Evolutionary conservation across 2,329 filamentous ascomycete species (phyloP).

Genomic region (Fusarium keratoplasticum): DNA sequence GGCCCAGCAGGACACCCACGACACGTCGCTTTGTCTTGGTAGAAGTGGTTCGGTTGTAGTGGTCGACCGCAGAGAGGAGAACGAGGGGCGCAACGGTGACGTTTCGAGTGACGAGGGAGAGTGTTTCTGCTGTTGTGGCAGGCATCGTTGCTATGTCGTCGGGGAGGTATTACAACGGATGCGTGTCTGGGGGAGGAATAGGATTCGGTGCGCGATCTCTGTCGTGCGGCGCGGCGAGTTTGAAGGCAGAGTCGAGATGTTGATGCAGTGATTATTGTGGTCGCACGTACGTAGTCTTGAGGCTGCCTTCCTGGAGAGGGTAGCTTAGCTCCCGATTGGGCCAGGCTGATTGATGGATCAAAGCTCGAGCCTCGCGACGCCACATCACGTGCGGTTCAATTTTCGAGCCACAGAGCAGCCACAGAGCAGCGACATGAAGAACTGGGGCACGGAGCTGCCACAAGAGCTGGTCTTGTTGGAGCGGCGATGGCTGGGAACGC

Average conservation of each 20-base stretch:
- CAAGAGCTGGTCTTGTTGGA: not conserved
- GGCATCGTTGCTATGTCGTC: constrained; percentile 74
- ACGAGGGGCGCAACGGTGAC: constrained; percentile 98
- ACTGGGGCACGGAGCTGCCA: not conserved
- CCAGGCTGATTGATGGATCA: constrained; percentile 22
- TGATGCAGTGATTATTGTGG: constrained; percentile 38
- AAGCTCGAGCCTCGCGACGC: constrained; percentile 32
- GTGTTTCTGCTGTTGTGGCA: constrained; percentile 94
- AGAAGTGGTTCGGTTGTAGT: constrained; percentile 92
- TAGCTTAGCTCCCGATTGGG: constrained; percentile 48
- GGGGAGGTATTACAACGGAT: constrained; percentile 24
- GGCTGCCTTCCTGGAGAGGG: constrained; percentile 45
- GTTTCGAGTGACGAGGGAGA: constrained; percentile 92
- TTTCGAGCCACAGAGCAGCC: constrained; percentile 26
- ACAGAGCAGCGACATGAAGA: constrained; percentile 11
- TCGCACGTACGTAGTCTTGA: constrained; percentile 48
- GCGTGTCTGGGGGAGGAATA: constrained; percentile 15
- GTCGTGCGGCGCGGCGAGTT: constrained; percentile 34
- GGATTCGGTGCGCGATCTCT: constrained; percentile 26
- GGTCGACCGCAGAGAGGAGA: constrained; percentile 96
- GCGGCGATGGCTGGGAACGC: too few relatives aligned
- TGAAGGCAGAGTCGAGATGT: constrained; percentile 31
- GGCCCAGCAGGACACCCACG: constrained; percentile 92
- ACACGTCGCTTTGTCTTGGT: constrained; percentile 90
- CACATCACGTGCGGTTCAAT: constrained; percentile 26